A percentile compares a stretch with the other conserved stretches of the same genome.
Evolutionary conservation across 768 basidiomycete species (phyloP).

Genomic region (Rickenella mellea): DNA sequence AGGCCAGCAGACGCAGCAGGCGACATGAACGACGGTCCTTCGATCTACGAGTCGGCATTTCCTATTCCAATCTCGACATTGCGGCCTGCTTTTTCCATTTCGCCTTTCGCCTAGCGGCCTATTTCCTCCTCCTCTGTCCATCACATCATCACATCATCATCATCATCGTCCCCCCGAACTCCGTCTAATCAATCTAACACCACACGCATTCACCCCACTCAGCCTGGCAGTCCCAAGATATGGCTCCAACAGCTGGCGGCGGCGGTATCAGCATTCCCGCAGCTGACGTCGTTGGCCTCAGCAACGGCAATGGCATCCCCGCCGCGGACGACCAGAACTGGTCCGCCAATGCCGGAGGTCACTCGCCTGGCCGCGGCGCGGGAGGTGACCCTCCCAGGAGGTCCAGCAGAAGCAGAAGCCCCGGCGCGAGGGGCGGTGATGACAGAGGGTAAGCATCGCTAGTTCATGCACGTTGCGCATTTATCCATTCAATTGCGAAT

Average conservation of each 20-base stretch:
- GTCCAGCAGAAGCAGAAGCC: constrained; percentile 75
- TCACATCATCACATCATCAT: background rate
- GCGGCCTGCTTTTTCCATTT: too few species aligned
- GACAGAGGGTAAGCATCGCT: constrained; percentile 43
- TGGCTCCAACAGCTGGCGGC: constrained; percentile 43
- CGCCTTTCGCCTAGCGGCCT: too few species aligned
- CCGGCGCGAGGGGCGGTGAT: constrained; percentile 35
- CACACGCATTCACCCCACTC: constrained; percentile 31
- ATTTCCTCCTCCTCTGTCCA: constrained; percentile 1
- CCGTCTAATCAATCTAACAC: constrained; percentile 29
- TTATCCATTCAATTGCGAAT: background rate
- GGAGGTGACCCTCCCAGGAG: constrained; percentile 48
- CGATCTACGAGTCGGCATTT: too few species aligned
- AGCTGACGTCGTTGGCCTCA: constrained; percentile 29
- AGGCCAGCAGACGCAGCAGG: too few species aligned
- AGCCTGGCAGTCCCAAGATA: constrained; percentile 84
- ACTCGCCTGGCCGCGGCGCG: constrained; percentile 33
- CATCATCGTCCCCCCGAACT: background rate
- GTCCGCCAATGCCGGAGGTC: constrained; percentile 30
- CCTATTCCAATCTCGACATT: too few species aligned
- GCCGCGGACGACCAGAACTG: constrained; percentile 48
- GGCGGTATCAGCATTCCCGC: constrained; percentile 65
- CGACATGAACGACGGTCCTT: too few species aligned
- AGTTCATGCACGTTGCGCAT: background rate
- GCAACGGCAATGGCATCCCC: constrained; percentile 37